Conservation (phyloP, 2,329 filamentous ascomycete genomes). For the Aspergillus proliferans region DNA sequence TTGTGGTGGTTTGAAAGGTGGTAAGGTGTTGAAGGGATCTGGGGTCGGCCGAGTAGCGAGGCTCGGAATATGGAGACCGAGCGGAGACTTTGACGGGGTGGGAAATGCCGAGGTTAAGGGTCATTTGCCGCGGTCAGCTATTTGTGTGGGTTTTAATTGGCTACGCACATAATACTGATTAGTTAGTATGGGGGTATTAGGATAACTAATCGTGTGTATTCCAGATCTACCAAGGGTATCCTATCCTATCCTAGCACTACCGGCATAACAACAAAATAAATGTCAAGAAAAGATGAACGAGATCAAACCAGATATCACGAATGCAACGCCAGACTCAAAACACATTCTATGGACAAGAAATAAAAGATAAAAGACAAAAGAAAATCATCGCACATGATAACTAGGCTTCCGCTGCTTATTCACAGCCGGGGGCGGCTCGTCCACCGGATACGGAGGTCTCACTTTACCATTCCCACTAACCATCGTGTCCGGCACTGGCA, state of each 20-base stretch:
- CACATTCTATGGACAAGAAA: not conserved
- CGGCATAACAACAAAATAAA: too few relatives aligned
- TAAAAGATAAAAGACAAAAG: slow-evolving; percentile 4
- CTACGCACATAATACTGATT: too few relatives aligned
- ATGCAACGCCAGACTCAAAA: too few relatives aligned
- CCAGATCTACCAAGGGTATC: too few relatives aligned
- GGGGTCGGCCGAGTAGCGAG: not conserved
- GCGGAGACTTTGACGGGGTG: not conserved
- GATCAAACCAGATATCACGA: too few relatives aligned
- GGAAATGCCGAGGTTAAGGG: not conserved
- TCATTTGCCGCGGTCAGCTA: not conserved
- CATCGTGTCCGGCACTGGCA: slow-evolving; percentile 32
- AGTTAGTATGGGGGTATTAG: too few relatives aligned
- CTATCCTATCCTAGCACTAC: too few relatives aligned
- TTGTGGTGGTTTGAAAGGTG: slow-evolving; percentile 2
- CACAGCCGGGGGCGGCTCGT: slow-evolving; percentile 74
- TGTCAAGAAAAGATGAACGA: too few relatives aligned
- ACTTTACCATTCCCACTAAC: slow-evolving; percentile 18
- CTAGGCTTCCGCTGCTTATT: slow-evolving; percentile 84
- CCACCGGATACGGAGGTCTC: slow-evolving; percentile 68
- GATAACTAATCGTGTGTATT: too few relatives aligned
- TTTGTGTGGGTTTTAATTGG: not conserved
- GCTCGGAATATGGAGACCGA: not conserved
- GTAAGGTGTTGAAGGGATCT: too few relatives aligned
- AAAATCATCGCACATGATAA: slow-evolving; percentile 48